Conservation (phyloP, 176 grass and related monocot genomes). For the Lolium perenne region DNA sequence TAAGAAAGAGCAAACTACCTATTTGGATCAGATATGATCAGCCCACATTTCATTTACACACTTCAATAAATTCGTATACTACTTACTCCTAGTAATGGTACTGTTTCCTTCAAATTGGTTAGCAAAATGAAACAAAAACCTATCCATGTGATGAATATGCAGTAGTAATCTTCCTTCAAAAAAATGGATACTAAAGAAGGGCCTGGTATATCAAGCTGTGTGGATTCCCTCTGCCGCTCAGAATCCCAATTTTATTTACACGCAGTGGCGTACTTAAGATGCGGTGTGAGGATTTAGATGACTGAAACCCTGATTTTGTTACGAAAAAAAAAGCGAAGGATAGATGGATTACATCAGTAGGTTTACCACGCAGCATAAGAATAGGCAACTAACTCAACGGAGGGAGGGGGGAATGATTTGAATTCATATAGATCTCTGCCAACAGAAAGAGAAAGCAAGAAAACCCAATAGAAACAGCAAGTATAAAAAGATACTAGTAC, state of each 20-base stretch:
- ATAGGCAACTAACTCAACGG: slow-evolving; percentile 4
- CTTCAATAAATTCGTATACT: background rate
- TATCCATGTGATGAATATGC: background rate
- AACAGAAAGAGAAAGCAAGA: background rate
- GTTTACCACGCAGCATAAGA: background rate
- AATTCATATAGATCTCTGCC: background rate
- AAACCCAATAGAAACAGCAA: background rate
- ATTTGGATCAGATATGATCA: background rate
- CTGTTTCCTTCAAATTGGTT: background rate
- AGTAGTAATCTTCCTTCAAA: background rate
- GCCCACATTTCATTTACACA: background rate
- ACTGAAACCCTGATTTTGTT: background rate
- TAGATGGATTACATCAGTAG: background rate
- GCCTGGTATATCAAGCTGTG: background rate
- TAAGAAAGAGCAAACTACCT: background rate
- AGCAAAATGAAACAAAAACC: background rate
- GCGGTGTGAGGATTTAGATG: background rate
- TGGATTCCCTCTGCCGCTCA: background rate
- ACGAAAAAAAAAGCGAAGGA: background rate
- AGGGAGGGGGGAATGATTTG: background rate
- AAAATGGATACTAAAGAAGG: background rate
- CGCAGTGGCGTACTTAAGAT: background rate
- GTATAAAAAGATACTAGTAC: background rate
- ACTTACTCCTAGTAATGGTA: too few relatives aligned
- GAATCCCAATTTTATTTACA: background rate